These are phyloP conservation scores for Boletus subparvulus DNA, from an alignment of 768 basidiomycete species.

Conservation along the genomic window DNA sequence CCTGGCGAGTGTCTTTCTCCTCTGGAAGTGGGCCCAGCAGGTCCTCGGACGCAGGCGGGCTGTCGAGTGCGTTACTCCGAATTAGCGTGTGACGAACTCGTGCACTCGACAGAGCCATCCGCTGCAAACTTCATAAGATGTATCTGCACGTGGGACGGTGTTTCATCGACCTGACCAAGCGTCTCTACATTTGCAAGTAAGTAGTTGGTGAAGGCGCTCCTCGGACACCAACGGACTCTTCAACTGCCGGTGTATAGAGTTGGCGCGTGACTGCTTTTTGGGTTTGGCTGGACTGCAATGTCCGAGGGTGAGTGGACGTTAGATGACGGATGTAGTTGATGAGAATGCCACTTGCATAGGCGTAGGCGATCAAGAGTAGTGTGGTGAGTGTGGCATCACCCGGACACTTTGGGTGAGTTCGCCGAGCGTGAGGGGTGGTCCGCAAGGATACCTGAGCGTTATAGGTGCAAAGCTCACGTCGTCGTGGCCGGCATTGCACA, in stretches of 20 bases:
- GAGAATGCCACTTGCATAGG: background rate
- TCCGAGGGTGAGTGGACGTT: slow-evolving; percentile 10
- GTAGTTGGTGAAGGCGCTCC: slow-evolving; percentile 26
- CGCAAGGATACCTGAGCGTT: slow-evolving; percentile 25
- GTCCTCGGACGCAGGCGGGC: slow-evolving; percentile 1
- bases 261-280: background rate
- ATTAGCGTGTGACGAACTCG: background rate
- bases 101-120: background rate
- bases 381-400: background rate
- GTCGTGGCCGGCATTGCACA: slow-evolving; percentile 30
- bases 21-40: background rate
- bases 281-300: slow-evolving; percentile 15
- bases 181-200: slow-evolving; percentile 13
- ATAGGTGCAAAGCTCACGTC: slow-evolving; percentile 41
- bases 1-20: background rate
- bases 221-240: slow-evolving; percentile 24
- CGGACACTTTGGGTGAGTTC: slow-evolving; percentile 43
- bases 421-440: slow-evolving; percentile 36
- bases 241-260: background rate
- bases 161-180: slow-evolving; percentile 12
- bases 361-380: slow-evolving; percentile 13
- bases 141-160: slow-evolving; percentile 3
- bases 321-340: slow-evolving; percentile 16
- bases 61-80: background rate
- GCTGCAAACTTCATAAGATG: background rate